phyloP scores from a whole-genome alignment of 1,139 yeast genomes.

The Blastobotrys petasosporus region DNA sequence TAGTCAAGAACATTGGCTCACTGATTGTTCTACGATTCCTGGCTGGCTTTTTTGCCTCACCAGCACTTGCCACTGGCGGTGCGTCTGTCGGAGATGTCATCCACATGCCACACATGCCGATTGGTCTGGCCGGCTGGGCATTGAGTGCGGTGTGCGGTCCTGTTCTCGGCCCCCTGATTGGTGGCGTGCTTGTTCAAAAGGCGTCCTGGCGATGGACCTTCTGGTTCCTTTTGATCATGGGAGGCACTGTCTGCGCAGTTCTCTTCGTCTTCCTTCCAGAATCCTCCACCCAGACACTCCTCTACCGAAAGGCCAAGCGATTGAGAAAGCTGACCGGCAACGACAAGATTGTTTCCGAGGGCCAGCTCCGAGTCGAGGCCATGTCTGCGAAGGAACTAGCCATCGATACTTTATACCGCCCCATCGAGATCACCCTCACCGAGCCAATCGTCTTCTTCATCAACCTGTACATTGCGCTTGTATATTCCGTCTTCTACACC shows the following conservation, averaged over 20 bases:
- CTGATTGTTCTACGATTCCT: constrained; percentile 65
- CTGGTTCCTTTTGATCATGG: constrained; percentile 43
- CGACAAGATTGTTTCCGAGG: constrained; percentile 9
- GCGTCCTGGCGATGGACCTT: constrained; percentile 35
- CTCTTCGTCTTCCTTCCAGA: constrained; percentile 45
- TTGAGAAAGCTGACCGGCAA: constrained; percentile 39
- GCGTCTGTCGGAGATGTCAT: constrained; percentile 68
- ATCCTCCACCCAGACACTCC: constrained; percentile 43
- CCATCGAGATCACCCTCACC: constrained; percentile 7
- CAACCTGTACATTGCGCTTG: constrained; percentile 45
- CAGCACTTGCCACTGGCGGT: constrained; percentile 81
- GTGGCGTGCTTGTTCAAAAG: constrained; percentile 43
- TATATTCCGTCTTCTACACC: constrained; percentile 48
- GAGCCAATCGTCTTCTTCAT: constrained; percentile 19
- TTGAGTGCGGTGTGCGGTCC: constrained; percentile 56
- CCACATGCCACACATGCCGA: constrained; percentile 16
- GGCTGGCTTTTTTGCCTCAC: constrained; percentile 75
- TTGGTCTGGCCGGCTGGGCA: constrained; percentile 48
- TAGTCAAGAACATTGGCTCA: constrained; percentile 44
- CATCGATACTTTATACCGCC: constrained; percentile 12
- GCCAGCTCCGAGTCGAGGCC: constrained; percentile 3
- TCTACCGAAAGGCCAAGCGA: constrained; percentile 44
- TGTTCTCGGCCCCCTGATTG: constrained; percentile 60
- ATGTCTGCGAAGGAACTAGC: constrained; percentile 12
- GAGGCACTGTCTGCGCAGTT: constrained; percentile 36